Base-by-base conservation (phyloP, 257 asterid genomes). In the Ocimum tenuiflorum region DNA sequence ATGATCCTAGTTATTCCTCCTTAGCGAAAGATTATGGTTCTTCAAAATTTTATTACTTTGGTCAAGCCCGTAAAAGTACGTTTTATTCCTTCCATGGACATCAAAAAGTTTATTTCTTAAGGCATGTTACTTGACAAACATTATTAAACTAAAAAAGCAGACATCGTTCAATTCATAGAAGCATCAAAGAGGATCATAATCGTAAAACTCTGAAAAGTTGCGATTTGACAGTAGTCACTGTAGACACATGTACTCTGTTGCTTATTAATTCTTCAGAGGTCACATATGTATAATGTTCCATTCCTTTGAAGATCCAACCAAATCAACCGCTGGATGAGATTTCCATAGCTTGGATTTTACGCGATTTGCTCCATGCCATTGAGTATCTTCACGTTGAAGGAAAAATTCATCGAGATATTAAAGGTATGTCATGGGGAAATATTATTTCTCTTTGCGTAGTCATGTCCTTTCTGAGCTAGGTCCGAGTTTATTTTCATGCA, bases 371-470 rank as follows among this genome's bases (percentile, higher is more conserved):
- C 71, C 95, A 90, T 66, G 99, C 99, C 36, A 45, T 94, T 62
- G 99, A 94, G 62, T 94, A 94, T 76, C 99, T 94, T 63, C 99
- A 94, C 83, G 82, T 57, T 23, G 99, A 94, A 83, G 99, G 99
- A 46, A 94, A 90, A 80, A 94, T 94, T 75, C 99, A 94, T 77
- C 86, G 97, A 65, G 99, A 94, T 85, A 90, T 94, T 69, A 94
- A 94, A 88, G 97, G 99, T 94, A 79, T 51, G 22, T 46, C 63
- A 52, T 60, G 41, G 48, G 68, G 56, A 23, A 17, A 18, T 60
- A 45, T 46, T 48, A 50, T 51, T 46, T 62, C 4, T 6, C 63
- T 54, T 55, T n/a, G 8, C 29, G 20, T 35, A 14, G 22, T 57
- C 23, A 39, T 7, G 47, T 54, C 7, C 22, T 2, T 23, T 59